These are phyloP conservation scores for Thelonectria rubi DNA, from an alignment of 2,329 filamentous ascomycete species.

Conservation along the genomic window DNA sequence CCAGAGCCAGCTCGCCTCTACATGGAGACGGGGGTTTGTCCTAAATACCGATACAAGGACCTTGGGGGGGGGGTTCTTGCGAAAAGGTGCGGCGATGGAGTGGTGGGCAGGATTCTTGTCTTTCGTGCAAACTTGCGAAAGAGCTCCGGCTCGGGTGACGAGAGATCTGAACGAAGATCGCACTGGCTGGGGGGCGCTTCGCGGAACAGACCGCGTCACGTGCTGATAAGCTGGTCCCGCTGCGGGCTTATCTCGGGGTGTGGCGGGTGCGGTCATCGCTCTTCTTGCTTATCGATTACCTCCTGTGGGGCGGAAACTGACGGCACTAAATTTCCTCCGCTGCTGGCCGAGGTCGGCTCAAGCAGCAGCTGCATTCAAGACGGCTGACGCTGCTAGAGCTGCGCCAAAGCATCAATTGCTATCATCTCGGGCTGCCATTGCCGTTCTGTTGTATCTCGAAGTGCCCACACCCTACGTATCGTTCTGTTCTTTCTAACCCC, in stretches of 20 bases:
- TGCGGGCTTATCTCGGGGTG: constrained; percentile 36
- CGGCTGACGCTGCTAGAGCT: neutral
- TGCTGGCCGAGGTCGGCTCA: constrained; percentile 33
- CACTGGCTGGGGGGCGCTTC: constrained; percentile 34
- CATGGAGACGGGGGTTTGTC: constrained; percentile 46
- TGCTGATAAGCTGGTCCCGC: constrained; percentile 43
- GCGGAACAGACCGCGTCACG: constrained; percentile 47
- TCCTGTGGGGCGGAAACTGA: constrained; percentile 29
- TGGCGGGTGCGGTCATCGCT: constrained; percentile 10
- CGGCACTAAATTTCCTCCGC: constrained; percentile 21
- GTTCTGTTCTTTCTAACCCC: neutral
- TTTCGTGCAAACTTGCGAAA: constrained; percentile 49
- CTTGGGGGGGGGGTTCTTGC: constrained; percentile 16
- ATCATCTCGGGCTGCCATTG: neutral
- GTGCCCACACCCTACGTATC: neutral
- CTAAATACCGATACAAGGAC: constrained; percentile 23
- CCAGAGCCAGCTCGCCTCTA: constrained; percentile 46
- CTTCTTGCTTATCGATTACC: neutral
- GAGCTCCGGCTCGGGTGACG: constrained; percentile 48
- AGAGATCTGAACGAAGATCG: constrained; percentile 47
- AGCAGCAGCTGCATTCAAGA: neutral
- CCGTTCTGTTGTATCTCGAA: neutral
- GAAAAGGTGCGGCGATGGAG: constrained; percentile 30
- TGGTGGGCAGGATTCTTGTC: constrained; percentile 36
- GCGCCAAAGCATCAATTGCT: neutral